A percentile compares a stretch with the other conserved stretches of the same genome.
phyloP scores from a whole-genome alignment of 768 basidiomycete species.

The Tephrocybe sp. region DNA sequence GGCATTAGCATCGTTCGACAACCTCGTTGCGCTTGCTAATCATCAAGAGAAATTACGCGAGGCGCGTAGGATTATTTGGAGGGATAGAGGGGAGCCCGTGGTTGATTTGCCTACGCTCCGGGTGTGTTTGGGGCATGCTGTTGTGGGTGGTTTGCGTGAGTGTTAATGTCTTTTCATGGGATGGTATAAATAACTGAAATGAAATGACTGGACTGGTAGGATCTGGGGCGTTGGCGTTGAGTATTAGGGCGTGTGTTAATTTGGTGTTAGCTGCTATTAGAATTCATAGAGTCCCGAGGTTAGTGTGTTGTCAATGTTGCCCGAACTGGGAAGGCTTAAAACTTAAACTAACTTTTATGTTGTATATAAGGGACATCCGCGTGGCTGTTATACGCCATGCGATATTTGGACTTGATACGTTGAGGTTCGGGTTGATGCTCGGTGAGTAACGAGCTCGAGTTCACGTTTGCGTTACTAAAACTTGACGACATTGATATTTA shows the following conservation, averaged over 20 bases:
- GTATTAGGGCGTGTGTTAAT: slow-evolving; percentile 81
- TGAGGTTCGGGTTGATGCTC: slow-evolving; percentile 86
- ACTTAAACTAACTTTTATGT: too few species aligned
- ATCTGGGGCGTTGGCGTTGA: slow-evolving; percentile 76
- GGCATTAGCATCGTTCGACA: slow-evolving; percentile 79
- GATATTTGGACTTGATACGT: slow-evolving; percentile 78
- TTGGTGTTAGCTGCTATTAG: slow-evolving; percentile 74
- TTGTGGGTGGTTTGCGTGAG: slow-evolving; percentile 69
- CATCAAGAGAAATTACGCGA: slow-evolving; percentile 72
- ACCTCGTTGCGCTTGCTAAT: slow-evolving; percentile 80
- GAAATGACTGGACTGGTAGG: too few species aligned
- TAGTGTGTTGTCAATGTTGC: slow-evolving; percentile 22
- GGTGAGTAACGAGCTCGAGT: too few species aligned
- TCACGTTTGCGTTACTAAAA: too few species aligned
- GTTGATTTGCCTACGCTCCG: slow-evolving; percentile 60
- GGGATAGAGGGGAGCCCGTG: slow-evolving; percentile 74
- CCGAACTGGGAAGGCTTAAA: not conserved
- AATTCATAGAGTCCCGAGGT: slow-evolving; percentile 68
- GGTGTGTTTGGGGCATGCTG: slow-evolving; percentile 70
- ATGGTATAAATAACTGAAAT: not conserved
- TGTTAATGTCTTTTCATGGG: slow-evolving; percentile 20
- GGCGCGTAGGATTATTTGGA: slow-evolving; percentile 80
- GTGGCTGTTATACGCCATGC: slow-evolving; percentile 73
- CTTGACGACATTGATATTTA: too few species aligned
- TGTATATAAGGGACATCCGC: slow-evolving; percentile 57